Percentiles rank a stretch among this genome's conserved stretches.
These are phyloP conservation scores for Quercus ilex DNA, from an alignment of 306 rosid genomes.

Conservation along the genomic window DNA sequence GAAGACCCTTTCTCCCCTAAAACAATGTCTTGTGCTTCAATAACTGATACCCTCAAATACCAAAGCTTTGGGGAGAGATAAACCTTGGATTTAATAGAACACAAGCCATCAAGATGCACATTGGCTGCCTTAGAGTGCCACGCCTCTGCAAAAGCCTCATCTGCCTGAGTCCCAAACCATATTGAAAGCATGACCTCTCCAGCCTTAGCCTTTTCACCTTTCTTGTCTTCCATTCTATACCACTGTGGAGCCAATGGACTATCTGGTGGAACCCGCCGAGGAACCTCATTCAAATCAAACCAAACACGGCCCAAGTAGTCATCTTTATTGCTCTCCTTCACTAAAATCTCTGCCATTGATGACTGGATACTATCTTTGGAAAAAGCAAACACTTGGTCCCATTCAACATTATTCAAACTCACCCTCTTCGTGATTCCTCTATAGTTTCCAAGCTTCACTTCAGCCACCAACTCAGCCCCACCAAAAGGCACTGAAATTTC, in stretches of 20 bases:
- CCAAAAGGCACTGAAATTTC: slow-evolving; percentile 35
- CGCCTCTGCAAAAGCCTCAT: slow-evolving; percentile 61
- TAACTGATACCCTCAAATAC: slow-evolving; percentile 44
- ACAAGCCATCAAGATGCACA: slow-evolving; percentile 56
- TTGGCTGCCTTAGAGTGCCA: slow-evolving; percentile 67
- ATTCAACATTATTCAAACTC: slow-evolving; percentile 30
- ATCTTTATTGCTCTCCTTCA: slow-evolving; percentile 50
- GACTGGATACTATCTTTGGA: slow-evolving; percentile 57
- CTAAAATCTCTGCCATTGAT: slow-evolving; percentile 49
- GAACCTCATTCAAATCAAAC: slow-evolving; percentile 62
- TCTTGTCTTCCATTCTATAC: slow-evolving; percentile 65
- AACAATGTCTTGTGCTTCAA: slow-evolving; percentile 62
- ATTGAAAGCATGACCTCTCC: slow-evolving; percentile 56
- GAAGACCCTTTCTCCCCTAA: slow-evolving; percentile 41
- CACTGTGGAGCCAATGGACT: slow-evolving; percentile 67
- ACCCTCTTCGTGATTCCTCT: slow-evolving; percentile 53
- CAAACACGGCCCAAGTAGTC: slow-evolving; percentile 50
- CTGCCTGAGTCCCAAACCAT: slow-evolving; percentile 72
- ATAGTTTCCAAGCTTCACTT: slow-evolving; percentile 63
- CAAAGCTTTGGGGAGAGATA: slow-evolving; percentile 63
- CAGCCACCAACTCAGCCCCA: slow-evolving; percentile 46
- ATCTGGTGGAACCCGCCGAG: slow-evolving; percentile 52
- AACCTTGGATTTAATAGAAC: slow-evolving; percentile 65
- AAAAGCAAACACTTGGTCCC: slow-evolving; percentile 60
- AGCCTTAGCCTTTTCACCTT: slow-evolving; percentile 42